phyloP scores from a whole-genome alignment of 495 filamentous ascomycete species.

The Daldinia vernicosa region DNA sequence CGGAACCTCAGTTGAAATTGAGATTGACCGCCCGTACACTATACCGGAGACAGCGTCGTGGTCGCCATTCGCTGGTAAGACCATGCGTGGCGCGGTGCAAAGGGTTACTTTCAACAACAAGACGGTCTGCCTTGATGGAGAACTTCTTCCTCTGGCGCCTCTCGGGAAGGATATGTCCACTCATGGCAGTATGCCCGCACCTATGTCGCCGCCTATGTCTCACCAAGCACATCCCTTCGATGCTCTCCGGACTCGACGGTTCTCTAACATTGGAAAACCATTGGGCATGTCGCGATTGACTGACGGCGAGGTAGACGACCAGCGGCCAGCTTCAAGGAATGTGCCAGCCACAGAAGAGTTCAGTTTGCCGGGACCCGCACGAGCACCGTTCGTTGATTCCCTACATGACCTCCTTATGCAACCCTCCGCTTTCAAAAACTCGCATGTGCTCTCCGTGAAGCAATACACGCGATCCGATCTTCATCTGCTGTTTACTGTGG shows the following conservation, averaged over 20 bases:
- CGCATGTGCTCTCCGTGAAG: conserved; percentile 87
- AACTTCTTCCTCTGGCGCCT: conserved; percentile 61
- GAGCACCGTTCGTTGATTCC: conserved; percentile 46
- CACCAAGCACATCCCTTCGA: conserved; percentile 53
- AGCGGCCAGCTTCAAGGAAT: conserved; percentile 33
- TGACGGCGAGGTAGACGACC: conserved; percentile 38
- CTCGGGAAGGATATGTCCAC: conserved; percentile 81
- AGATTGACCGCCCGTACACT: conserved; percentile 73
- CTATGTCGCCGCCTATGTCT: conserved; percentile 63
- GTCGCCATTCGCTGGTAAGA: conserved; percentile 80
- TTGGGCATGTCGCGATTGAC: conserved; percentile 37
- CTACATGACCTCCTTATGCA: conserved; percentile 75
- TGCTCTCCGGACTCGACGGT: conserved; percentile 57
- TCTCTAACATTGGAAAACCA: conserved; percentile 49
- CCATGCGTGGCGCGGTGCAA: conserved; percentile 76
- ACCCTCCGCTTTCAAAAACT: conserved; percentile 81
- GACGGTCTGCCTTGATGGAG: conserved; percentile 81
- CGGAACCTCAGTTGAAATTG: conserved; percentile 77
- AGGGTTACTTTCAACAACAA: conserved; percentile 80
- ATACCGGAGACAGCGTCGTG: conserved; percentile 64
- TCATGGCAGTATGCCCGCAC: conserved; percentile 65
- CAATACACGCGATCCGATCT: conserved; percentile 87
- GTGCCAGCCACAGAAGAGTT: conserved; percentile 59
- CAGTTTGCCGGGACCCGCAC: conserved; percentile 58
- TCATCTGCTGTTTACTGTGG: conserved; percentile 93